Evolutionary conservation across 208 protist genomes (phyloP), one percentile per base, ranked within the genome.

Genomic region (Leishmania martiniquensis): DNA sequence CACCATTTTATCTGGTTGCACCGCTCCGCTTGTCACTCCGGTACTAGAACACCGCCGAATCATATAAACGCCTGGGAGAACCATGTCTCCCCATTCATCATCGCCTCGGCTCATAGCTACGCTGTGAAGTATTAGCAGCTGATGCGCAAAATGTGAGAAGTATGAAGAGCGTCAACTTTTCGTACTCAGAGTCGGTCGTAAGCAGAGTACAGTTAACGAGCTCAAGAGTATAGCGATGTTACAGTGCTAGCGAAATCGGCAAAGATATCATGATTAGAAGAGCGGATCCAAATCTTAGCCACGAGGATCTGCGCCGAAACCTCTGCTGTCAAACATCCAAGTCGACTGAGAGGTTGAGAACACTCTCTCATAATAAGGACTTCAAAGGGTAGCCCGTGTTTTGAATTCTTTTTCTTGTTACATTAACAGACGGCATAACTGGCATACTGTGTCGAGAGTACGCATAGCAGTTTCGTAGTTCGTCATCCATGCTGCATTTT

Each of bases 51-150:
- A 60, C 4, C 90, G 42, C 49, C 81, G 78, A 75, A 93, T 90
- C 91, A 96, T 96, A 75, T 91, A 96, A n/a, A 95, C 93, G 45
- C 91, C 93, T 1, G 89, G 91, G 47, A 93, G 77, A 44, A 94
- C 86, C 91, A 93, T 93, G 32, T 91, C 83, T 45, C 91, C 91
- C 93, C 91, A 95, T 15, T 85, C 87, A 62, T 77, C 73, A 52
- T 63, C 72, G 7, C 10, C 3, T 45, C 68, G 45, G 1, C 65
- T 85, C 80, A 85, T 87, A 25, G 39, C 7, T 17, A 51, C 1
- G n/a, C 45, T n/a, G n/a, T 70, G 2, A 42, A 15, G 32, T 45
- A 32, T n/a, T 39, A 62, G 32, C 55, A n/a, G n/a, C 15, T 76
- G 22, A 68, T 42, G 42, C 45, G 32, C 42, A n/a, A 12, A 55